These are phyloP conservation scores for Eucalyptus viminalis DNA, from an alignment of 345 rosid genomes.

Conservation along the genomic window DNA sequence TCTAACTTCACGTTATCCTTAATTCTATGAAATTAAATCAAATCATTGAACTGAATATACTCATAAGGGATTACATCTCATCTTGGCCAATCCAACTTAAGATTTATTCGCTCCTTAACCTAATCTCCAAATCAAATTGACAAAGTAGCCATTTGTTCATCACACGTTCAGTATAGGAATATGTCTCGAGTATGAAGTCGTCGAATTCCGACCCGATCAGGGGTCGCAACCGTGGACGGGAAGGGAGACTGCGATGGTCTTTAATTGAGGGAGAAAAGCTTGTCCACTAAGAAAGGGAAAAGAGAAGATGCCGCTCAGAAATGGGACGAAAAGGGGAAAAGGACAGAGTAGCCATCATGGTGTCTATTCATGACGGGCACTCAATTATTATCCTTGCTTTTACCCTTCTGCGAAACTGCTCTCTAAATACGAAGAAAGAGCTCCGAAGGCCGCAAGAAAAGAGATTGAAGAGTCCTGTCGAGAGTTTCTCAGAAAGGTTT, in stretches of 20 bases:
- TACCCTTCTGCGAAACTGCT: no score
- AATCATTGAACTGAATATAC: neutral
- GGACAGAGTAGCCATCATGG: neutral
- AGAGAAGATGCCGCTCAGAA: neutral
- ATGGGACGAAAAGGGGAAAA: neutral
- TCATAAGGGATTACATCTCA: no score
- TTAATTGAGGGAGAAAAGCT: neutral
- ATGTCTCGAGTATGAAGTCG: neutral
- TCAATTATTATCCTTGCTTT: neutral
- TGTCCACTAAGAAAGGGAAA: neutral
- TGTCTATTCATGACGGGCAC: neutral
- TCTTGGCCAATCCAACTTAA: neutral
- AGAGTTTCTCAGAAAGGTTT: neutral
- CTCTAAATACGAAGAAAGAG: neutral
- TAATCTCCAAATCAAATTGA: neutral
- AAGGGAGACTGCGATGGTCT: neutral
- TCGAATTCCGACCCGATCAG: neutral
- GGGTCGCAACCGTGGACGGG: neutral
- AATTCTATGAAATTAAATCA: neutral
- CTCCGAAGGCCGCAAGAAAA: neutral
- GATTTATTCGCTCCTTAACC: neutral
- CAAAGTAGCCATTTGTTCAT: neutral
- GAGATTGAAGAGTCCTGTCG: neutral
- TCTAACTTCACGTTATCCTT: neutral
- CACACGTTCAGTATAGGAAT: neutral